Evolutionary conservation across 257 asterid genomes (phyloP), one percentile per base, ranked within the genome.

Genomic region (Nicotiana tomentosiformis): DNA sequence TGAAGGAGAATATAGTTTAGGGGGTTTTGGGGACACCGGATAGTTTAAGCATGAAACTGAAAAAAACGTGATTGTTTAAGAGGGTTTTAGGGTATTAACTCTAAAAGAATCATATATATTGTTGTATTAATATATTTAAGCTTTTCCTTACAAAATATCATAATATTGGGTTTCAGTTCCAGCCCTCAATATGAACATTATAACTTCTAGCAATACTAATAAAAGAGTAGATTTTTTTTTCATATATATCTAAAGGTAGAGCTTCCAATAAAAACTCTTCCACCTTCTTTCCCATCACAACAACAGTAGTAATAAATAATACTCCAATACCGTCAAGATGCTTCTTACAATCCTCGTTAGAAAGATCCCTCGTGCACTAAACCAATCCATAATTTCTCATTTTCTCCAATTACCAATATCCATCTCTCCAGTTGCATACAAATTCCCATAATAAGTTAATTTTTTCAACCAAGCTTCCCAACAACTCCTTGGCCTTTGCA

Each of bases 251-350:
- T 82, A 14, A 87, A 69, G 64, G 26, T 81, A 55, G 90, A 89
- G 84, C 90, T 89, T 78, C 89, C 92, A 17, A 87, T 86, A 77
- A 87, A 84, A 81, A 89, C 90, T 61, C 89, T 89, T 37, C 87
- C 88, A 4, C 90, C 92, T 80, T 32, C 46, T 46, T 77, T 87
- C 76, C 84, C 85, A 65, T 37, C 87, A 82, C 90, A 85, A 32
- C 88, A 88, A 55, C 56, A 85, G 82, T 56, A 57, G 58, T 56
- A 35, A 88, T 78, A 5, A 37, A 37, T 37, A 37, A 37, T 37
- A 37, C 8, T 37, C 43, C 43, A 37, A 87, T 89, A 82, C 64
- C 86, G 39, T 82, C 86, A 20, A 87, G 78, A 74, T 90, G 87
- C 57, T 82, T 87, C 88, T 82, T 85, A 78, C 91, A 89, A 61